These are phyloP conservation scores for Geotrichum australiense DNA, from an alignment of 1,139 yeast genomes.

Conservation along the genomic window DNA sequence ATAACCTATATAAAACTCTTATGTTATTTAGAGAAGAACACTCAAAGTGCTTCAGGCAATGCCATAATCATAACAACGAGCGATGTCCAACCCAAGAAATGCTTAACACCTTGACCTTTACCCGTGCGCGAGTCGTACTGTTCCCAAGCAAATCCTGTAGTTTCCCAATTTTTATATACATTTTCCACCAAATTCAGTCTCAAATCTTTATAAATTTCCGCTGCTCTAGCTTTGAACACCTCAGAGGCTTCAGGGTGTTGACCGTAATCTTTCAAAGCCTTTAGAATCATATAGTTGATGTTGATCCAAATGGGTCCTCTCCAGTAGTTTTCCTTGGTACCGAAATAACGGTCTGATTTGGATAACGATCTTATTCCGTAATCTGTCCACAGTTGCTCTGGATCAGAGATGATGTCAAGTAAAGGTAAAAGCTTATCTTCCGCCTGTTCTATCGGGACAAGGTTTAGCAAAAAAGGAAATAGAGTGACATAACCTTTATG, in stretches of 20 bases:
- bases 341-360: conserved; percentile 55
- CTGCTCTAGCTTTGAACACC: conserved; percentile 34
- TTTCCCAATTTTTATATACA: conserved; percentile 58
- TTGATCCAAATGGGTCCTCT: conserved; percentile 92
- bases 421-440: conserved; percentile 44
- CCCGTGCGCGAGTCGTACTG: conserved; percentile 81
- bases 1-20: no score
- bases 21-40: conserved; percentile 13
- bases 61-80: conserved; percentile 73
- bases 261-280: conserved; percentile 55
- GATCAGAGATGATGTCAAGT: conserved; percentile 55
- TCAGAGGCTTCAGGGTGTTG: conserved; percentile 21
- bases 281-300: conserved; percentile 76
- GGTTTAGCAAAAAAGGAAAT: conserved; percentile 74
- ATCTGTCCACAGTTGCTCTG: conserved; percentile 67
- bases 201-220: conserved; percentile 48
- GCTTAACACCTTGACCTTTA: conserved; percentile 71
- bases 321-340: conserved; percentile 90
- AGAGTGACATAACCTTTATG: conserved; percentile 84
- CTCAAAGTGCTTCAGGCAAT: conserved; percentile 47
- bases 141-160: conserved; percentile 85
- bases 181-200: conserved; percentile 63
- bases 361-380: conserved; percentile 83
- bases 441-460: conserved; percentile 37
- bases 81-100: conserved; percentile 93